Evolutionary conservation across 2,329 filamentous ascomycete genomes (phyloP).

Genomic region (Clonostachys byssicola): DNA sequence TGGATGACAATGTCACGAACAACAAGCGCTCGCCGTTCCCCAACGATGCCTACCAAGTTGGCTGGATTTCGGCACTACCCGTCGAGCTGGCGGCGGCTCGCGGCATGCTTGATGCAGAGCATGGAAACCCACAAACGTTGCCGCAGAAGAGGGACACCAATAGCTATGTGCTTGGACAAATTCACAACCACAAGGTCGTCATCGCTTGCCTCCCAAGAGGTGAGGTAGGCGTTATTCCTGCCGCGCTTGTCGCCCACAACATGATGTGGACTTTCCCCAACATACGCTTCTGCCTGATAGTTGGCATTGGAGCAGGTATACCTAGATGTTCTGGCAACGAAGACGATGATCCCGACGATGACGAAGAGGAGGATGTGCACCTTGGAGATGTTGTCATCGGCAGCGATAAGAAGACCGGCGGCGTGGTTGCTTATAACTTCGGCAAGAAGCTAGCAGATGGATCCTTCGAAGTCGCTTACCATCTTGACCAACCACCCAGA

Average conservation of each 20-base stretch:
- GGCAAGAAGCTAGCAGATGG: conserved; percentile 6
- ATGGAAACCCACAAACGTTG: not conserved
- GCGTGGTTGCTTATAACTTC: conserved; percentile 11
- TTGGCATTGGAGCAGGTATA: conserved; percentile 12
- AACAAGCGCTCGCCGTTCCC: not conserved
- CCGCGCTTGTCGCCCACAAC: conserved; percentile 20
- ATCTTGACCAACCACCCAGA: not conserved
- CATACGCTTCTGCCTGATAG: conserved; percentile 10
- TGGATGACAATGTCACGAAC: no score
- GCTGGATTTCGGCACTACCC: conserved; percentile 10
- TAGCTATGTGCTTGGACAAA: conserved; percentile 18
- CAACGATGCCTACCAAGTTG: conserved; percentile 7
- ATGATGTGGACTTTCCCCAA: conserved; percentile 25
- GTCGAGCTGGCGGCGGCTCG: conserved; percentile 6
- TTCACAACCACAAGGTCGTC: conserved; percentile 23
- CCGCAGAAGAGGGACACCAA: conserved; percentile 1
- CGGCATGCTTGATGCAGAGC: conserved; percentile 9
- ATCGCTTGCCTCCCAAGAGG: conserved; percentile 16
- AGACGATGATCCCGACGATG: conserved; percentile 1
- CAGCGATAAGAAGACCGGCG: conserved; percentile 6
- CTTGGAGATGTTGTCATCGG: conserved; percentile 29
- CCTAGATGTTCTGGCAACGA: not conserved
- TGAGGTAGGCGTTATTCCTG: conserved; percentile 18
- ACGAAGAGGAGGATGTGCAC: conserved; percentile 20
- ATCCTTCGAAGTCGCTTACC: not conserved